Percentiles rank a stretch among this genome's conserved stretches.
These are phyloP conservation scores for Ephemerocybe angulata DNA, from an alignment of 768 basidiomycete species.

Conservation along the genomic window DNA sequence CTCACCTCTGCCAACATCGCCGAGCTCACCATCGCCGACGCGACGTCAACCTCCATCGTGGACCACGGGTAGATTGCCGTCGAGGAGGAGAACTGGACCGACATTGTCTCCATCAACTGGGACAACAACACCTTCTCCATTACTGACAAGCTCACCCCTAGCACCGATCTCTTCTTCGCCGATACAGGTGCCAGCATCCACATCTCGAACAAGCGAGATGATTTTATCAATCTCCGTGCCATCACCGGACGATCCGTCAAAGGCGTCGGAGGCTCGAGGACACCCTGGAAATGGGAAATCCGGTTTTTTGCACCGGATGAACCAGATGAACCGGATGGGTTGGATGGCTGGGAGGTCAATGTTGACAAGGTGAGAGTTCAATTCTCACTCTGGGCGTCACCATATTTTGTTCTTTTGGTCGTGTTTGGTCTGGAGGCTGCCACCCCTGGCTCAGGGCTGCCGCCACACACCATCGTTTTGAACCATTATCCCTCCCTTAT, in stretches of 20 bases:
- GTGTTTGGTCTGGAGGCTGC: too few species aligned
- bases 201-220: constrained; percentile 18
- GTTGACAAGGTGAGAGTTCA: too few species aligned
- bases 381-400: too few species aligned
- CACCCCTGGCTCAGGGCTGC: too few species aligned
- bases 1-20: not conserved
- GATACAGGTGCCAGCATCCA: constrained; percentile 24
- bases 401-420: too few species aligned
- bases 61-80: not conserved
- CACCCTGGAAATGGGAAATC: too few species aligned
- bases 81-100: not conserved
- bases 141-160: not conserved
- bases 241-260: constrained; percentile 20
- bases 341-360: too few species aligned
- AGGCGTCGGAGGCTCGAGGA: constrained; percentile 27
- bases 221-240: constrained; percentile 22
- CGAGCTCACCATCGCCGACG: not conserved
- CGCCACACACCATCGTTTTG: too few species aligned
- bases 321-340: too few species aligned
- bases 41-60: not conserved
- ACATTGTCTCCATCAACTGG: constrained; percentile 11
- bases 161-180: constrained; percentile 20
- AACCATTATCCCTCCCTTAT: too few species aligned
- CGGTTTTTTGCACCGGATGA: too few species aligned
- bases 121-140: not conserved